phyloP scores from a whole-genome alignment of 176 grass and related monocot species.

The Oryza coarctata region DNA sequence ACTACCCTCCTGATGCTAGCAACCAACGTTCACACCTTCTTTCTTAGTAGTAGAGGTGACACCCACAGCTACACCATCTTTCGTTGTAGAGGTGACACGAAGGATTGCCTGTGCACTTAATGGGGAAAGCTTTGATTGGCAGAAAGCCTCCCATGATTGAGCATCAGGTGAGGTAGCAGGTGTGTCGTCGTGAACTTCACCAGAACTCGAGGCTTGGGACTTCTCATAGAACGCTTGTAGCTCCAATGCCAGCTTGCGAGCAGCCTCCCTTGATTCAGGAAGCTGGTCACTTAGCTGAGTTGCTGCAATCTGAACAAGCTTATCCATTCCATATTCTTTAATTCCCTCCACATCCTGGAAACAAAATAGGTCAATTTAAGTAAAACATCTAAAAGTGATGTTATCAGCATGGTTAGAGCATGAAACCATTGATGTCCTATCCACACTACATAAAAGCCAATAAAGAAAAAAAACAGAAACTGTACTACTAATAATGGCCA shows the following conservation, averaged over 20 bases:
- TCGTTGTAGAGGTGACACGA: conserved; percentile 60
- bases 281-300: conserved; percentile 95
- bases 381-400: background rate
- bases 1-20: conserved; percentile 42
- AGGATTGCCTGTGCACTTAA: conserved; percentile 86
- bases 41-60: conserved; percentile 51
- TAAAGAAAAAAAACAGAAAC: background rate
- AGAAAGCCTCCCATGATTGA: conserved; percentile 84
- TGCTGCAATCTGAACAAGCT: conserved; percentile 82
- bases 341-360: conserved; percentile 55
- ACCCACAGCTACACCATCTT: conserved; percentile 48
- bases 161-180: conserved; percentile 26
- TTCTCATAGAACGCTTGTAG: conserved; percentile 68
- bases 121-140: conserved; percentile 66
- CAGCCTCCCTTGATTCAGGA: conserved; percentile 98
- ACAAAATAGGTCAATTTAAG: background rate
- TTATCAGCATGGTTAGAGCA: too few relatives aligned
- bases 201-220: conserved; percentile 40
- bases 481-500: background rate
- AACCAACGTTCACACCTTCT: conserved; percentile 53
- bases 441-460: background rate
- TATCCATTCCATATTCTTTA: conserved; percentile 67
- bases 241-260: conserved; percentile 74
- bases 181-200: conserved; percentile 14
- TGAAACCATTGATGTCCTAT: too few relatives aligned